These are phyloP conservation scores for Nicotiana paniculata DNA, from an alignment of 257 asterid genomes.

Conservation along the genomic window DNA sequence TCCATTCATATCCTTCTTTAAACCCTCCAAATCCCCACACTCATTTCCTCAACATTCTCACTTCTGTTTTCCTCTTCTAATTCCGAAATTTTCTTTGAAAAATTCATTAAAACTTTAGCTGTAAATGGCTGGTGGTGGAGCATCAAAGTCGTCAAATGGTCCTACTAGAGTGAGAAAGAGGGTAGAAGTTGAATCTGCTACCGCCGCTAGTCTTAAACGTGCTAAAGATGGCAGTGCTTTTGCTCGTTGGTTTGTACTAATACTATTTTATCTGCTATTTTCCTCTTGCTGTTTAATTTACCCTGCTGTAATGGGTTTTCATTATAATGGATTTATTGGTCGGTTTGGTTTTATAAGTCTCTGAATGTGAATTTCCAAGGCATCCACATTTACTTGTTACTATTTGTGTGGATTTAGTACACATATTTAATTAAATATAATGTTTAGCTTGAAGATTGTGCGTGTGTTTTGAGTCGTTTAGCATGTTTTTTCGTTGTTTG, in stretches of 20 bases:
- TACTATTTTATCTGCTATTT: neutral
- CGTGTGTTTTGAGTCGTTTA: too few species aligned
- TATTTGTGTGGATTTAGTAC: too few species aligned
- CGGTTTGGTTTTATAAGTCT: too few species aligned
- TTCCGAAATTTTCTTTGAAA: neutral
- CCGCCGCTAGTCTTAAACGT: slow-evolving; percentile 50
- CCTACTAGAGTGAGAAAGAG: slow-evolving; percentile 51
- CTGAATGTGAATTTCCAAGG: too few species aligned
- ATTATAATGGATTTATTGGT: too few species aligned
- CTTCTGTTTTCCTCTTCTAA: neutral
- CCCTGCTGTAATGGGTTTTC: too few species aligned
- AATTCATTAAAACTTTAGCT: too few species aligned
- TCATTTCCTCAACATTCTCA: neutral
- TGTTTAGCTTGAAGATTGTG: too few species aligned
- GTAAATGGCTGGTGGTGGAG: slow-evolving; percentile 44
- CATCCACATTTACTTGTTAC: too few species aligned
- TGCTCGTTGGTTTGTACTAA: slow-evolving; percentile 47
- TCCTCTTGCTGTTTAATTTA: neutral
- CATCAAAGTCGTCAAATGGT: slow-evolving; percentile 23
- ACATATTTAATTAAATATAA: too few species aligned
- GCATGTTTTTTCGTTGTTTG: too few species aligned
- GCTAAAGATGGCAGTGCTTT: slow-evolving; percentile 92
- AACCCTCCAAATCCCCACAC: neutral
- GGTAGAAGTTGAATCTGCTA: slow-evolving; percentile 50
- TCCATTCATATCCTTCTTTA: neutral